These are phyloP conservation scores for Stephania yunnanensis DNA, from an alignment of 164 flowering plant species.

Conservation along the genomic window DNA sequence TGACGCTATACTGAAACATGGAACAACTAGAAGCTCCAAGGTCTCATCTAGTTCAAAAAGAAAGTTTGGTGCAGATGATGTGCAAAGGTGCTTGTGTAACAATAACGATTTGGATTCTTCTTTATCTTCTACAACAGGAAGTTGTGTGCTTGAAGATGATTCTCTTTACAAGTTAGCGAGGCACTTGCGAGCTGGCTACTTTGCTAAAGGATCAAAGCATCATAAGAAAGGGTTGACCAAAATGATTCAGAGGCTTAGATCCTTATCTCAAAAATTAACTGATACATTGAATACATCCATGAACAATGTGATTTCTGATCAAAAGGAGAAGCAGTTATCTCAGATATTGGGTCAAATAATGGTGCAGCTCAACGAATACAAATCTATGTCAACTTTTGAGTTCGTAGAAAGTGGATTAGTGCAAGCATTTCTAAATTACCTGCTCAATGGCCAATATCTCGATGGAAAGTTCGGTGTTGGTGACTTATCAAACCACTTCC, in stretches of 20 bases:
- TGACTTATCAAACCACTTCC: slow-evolving; percentile 7
- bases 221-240: slow-evolving; percentile 50
- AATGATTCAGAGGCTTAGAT: slow-evolving; percentile 54
- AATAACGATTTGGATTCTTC: slow-evolving; percentile 34
- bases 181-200: slow-evolving; percentile 45
- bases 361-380: slow-evolving; percentile 48
- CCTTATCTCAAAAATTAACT: slow-evolving; percentile 35
- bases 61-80: slow-evolving; percentile 28
- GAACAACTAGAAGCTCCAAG: slow-evolving; percentile 21
- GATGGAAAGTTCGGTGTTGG: slow-evolving; percentile 19
- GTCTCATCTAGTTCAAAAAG: slow-evolving; percentile 27
- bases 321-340: slow-evolving; percentile 43
- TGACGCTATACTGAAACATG: slow-evolving; percentile 51
- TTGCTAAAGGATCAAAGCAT: slow-evolving; percentile 33
- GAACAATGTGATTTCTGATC: slow-evolving; percentile 20
- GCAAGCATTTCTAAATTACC: slow-evolving; percentile 47
- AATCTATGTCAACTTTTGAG: slow-evolving; percentile 84
- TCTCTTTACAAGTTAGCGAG: slow-evolving; percentile 53
- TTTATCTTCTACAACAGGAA: slow-evolving; percentile 26
- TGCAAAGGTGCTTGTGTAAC: slow-evolving; percentile 60
- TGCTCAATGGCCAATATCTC: slow-evolving; percentile 47
- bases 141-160: slow-evolving; percentile 63
- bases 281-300: slow-evolving; percentile 29
- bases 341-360: slow-evolving; percentile 41
- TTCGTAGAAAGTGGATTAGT: slow-evolving; percentile 85